Evolutionary conservation across 2,329 filamentous ascomycete genomes (phyloP), one percentile per base, ranked within the genome.

Genomic region (Paecilomyces dactylethromorphus): DNA sequence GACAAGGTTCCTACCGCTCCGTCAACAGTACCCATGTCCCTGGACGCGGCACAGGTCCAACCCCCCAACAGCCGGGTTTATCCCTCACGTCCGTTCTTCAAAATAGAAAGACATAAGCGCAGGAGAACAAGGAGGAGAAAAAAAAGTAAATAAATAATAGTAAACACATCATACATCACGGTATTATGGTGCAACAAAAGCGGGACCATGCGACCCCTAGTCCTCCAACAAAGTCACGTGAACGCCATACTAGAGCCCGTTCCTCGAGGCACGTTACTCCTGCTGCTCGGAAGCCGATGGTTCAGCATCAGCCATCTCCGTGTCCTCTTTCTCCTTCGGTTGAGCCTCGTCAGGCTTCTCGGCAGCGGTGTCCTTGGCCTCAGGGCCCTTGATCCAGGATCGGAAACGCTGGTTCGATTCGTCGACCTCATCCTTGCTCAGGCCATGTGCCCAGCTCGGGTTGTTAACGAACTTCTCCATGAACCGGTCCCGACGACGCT

Each of bases 381-480:
- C 63, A 15, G 65, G 22, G 2, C 76, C 74, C 57, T 75, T 72
- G 50, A 79, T 68, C 79, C 78, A 81, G 18, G 73, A 76, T 21
- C 77, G 75, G 69, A 80, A 81, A 24, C 75, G 73, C 59, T 77
- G 72, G 54, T 80, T 80, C 22, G 74, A 71, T 60, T 75, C 74
- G 33, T 79, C 78, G 32, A 82, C 79, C 62, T 81, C 72, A 58
- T 81, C 79, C 58, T 79, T 78, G 64, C 75, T 76, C 32, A 81
- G 67, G 24, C 76, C 77, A 57, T 78, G 79, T 60, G 80, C 79
- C 80, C 81, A 83, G 58, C 65, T 70, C 29, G 78, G 79, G 59
- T 82, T 83, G 63, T 79, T 80, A 59, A 81, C 75, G 57, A 82
- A 83, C 62, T 81, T 81, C 65, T 81, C 78, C 55, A 74, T 73